Evolutionary conservation across 768 basidiomycete genomes (phyloP), one percentile per base, ranked within the genome.

Genomic region (Tulasnella sp.): DNA sequence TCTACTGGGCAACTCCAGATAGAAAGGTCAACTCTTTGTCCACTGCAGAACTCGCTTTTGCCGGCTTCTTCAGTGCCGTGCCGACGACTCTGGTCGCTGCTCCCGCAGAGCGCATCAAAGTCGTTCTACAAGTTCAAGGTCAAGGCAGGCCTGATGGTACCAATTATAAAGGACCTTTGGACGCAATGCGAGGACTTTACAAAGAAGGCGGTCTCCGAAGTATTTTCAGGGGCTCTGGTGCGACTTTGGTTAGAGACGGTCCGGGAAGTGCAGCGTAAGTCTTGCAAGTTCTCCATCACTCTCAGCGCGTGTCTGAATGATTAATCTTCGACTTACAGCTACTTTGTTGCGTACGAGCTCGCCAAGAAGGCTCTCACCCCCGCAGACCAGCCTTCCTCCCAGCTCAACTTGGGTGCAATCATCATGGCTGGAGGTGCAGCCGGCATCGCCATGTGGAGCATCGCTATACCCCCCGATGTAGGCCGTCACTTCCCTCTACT

Each of bases 391-490:
- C 89, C 89, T n/a, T 85, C 91, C 2, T 84, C 87, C 41, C 89
- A 94, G 65, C 84, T 98, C 72, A 91, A 94, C 76, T 84, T 99
- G 34, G 85, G 91, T 37, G 90, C 91, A 19, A 86, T 98, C 76
- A 90, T 98, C 75, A 73, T 95, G 70, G 94, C 96, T 67, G 97
- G 97, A 75, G 97, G 95, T 69, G 89, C 87, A 44, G 97, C 97
- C 1, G 97, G 97, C 76, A 87, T 98, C 5, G 95, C 95, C 41
- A 98, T 99, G 97, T 99, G 97, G 97, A 84, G 91, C 19, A 84
- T 98, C 76, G 96, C 93, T 32, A 97, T 99, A 76, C 97, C 97
- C 64, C 95, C 96, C 62, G 96, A 99, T 80, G 95, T 94, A 77
- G 75, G 91, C 83, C 32, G 11, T 9, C 0, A 22, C 17, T 3